Evolutionary conservation across 2,329 filamentous ascomycete species (phyloP).

Genomic region (Simplicillium sp.): DNA sequence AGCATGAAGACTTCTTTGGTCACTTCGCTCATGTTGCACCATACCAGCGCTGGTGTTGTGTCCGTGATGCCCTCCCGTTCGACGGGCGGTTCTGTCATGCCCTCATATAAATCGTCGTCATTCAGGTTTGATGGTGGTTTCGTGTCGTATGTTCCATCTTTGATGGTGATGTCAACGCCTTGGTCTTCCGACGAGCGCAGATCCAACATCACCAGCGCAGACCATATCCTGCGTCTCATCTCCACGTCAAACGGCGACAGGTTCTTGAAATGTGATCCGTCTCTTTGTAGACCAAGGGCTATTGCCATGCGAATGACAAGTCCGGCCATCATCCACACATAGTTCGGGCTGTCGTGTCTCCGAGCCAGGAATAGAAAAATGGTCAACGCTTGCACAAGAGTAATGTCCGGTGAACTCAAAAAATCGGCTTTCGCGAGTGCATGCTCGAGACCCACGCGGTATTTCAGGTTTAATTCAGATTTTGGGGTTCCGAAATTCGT

Average conservation of each 20-base stretch:
- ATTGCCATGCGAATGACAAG: conserved; percentile 48
- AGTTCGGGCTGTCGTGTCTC: conserved; percentile 39
- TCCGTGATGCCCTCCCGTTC: conserved; percentile 45
- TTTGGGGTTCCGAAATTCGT: conserved; percentile 41
- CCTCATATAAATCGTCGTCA: conserved; percentile 38
- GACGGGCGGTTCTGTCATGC: conserved; percentile 34
- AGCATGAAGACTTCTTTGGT: conserved; percentile 27
- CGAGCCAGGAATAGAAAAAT: conserved; percentile 47
- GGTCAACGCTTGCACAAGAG: conserved; percentile 51
- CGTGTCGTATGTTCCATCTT: conserved; percentile 39
- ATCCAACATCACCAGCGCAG: conserved; percentile 50
- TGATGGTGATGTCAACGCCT: conserved; percentile 39
- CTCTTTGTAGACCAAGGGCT: conserved; percentile 46
- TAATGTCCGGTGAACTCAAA: conserved; percentile 47
- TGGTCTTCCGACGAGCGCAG: conserved; percentile 50
- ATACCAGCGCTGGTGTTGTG: conserved; percentile 30
- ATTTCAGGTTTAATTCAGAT: conserved; percentile 31
- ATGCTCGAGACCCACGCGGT: conserved; percentile 46
- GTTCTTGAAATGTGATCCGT: conserved; percentile 39
- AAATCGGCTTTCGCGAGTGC: conserved; percentile 54
- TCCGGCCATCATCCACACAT: conserved; percentile 55
- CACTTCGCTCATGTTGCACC: conserved; percentile 23
- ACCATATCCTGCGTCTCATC: conserved; percentile 54
- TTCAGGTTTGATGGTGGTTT: conserved; percentile 48
- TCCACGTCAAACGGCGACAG: conserved; percentile 52